These are phyloP conservation scores for Candida anutae DNA, from an alignment of 1,139 yeast species.

Conservation along the genomic window DNA sequence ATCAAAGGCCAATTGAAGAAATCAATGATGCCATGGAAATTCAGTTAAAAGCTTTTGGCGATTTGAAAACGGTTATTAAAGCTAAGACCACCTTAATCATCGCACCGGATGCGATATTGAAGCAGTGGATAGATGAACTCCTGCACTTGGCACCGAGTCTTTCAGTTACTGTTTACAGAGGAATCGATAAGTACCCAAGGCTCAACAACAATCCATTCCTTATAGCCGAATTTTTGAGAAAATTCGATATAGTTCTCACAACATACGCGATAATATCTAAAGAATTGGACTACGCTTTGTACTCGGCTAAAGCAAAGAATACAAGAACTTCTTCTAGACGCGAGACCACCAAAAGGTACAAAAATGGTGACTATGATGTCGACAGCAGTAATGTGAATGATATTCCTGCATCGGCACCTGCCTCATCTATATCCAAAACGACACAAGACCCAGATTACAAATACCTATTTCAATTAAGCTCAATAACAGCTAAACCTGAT, in stretches of 20 bases:
- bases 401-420: neutral
- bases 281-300: slow-evolving; percentile 78
- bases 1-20: slow-evolving; percentile 45
- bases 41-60: slow-evolving; percentile 26
- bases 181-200: slow-evolving; percentile 43
- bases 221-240: slow-evolving; percentile 39
- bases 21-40: slow-evolving; percentile 30
- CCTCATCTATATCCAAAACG: neutral
- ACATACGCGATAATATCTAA: slow-evolving; percentile 63
- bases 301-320: slow-evolving; percentile 52
- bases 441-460: slow-evolving; percentile 4
- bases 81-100: slow-evolving; percentile 72
- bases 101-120: slow-evolving; percentile 74
- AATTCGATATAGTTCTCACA: slow-evolving; percentile 74
- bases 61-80: slow-evolving; percentile 38
- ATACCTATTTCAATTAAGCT: slow-evolving; percentile 23
- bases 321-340: slow-evolving; percentile 30
- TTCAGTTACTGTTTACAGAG: slow-evolving; percentile 55
- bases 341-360: slow-evolving; percentile 3
- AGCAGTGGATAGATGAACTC: slow-evolving; percentile 81
- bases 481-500: slow-evolving; percentile 19
- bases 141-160: slow-evolving; percentile 48
- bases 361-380: slow-evolving; percentile 8
- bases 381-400: slow-evolving; percentile 3
- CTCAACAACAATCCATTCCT: slow-evolving; percentile 34